Conservation (phyloP, 257 asterid genomes). For the Avicennia marina region DNA sequence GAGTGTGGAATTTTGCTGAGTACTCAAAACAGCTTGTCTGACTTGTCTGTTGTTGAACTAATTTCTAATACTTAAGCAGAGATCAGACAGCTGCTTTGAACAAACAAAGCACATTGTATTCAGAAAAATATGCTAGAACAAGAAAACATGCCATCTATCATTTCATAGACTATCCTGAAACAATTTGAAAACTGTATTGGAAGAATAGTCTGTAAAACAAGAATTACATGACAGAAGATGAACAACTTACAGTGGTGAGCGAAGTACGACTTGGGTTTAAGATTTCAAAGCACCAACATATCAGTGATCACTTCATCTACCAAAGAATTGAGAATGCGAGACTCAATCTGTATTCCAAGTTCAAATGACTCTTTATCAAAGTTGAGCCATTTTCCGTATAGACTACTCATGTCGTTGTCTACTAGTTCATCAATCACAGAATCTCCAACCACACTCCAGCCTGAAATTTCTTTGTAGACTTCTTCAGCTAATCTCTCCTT, state of each 20-base stretch:
- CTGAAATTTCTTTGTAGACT: constrained; percentile 52
- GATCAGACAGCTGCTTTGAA: too few species aligned
- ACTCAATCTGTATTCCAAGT: constrained; percentile 66
- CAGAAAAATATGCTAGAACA: too few species aligned
- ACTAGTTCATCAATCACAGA: constrained; percentile 87
- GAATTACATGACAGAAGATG: too few species aligned
- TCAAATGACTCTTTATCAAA: constrained; percentile 76
- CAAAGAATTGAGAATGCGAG: constrained; percentile 58
- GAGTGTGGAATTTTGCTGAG: too few species aligned
- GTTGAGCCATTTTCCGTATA: constrained; percentile 76
- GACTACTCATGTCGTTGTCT: constrained; percentile 81
- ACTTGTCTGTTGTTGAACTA: too few species aligned
- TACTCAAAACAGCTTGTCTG: too few species aligned
- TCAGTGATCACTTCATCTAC: constrained; percentile 77
- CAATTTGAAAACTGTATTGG: too few species aligned
- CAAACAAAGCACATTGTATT: too few species aligned
- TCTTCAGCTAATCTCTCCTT: constrained; percentile 64
- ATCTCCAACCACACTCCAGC: constrained; percentile 56
- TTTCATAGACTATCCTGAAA: too few species aligned
- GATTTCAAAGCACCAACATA: constrained; percentile 36
- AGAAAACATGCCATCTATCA: too few species aligned
- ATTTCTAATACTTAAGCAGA: too few species aligned
- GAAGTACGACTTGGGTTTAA: constrained; percentile 1
- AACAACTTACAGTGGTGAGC: constrained; percentile 23
- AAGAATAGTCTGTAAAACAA: too few species aligned